Evolutionary conservation across 768 basidiomycete genomes (phyloP).

Genomic region (Rhodocollybia butyracea): DNA sequence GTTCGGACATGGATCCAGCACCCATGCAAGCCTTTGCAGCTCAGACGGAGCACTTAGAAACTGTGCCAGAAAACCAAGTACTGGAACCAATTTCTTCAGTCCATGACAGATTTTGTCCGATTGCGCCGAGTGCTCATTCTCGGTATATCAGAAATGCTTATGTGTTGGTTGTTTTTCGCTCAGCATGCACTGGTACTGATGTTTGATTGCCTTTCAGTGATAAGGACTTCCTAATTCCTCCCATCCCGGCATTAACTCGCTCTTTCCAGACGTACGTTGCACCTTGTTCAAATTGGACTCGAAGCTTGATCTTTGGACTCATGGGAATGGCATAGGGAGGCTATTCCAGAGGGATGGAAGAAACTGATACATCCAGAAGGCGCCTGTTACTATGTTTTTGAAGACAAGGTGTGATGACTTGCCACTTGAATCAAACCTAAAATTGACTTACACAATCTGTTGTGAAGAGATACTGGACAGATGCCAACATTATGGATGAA

Average conservation of each 20-base stretch:
- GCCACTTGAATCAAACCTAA: not conserved
- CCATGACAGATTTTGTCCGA: constrained; percentile 1
- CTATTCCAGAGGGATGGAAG: constrained; percentile 38
- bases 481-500: constrained; percentile 46
- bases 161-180: constrained; percentile 1
- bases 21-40: not conserved
- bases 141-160: not conserved
- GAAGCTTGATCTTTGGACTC: too few relatives aligned
- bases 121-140: not conserved
- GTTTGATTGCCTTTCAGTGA: not conserved
- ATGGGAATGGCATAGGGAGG: too few relatives aligned
- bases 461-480: constrained; percentile 48
- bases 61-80: not conserved
- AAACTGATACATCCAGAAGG: constrained; percentile 58
- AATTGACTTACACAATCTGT: not conserved
- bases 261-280: not conserved
- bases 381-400: constrained; percentile 53
- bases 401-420: constrained; percentile 33
- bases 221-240: not conserved
- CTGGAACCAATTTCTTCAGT: not conserved
- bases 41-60: not conserved
- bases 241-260: not conserved
- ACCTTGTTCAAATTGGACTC: too few relatives aligned
- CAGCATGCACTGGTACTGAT: not conserved
- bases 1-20: not conserved